A percentile compares a stretch with the other conserved stretches of the same genome.
phyloP scores from a whole-genome alignment of 2,329 filamentous ascomycete species.

The Coleophoma cylindrospora region DNA sequence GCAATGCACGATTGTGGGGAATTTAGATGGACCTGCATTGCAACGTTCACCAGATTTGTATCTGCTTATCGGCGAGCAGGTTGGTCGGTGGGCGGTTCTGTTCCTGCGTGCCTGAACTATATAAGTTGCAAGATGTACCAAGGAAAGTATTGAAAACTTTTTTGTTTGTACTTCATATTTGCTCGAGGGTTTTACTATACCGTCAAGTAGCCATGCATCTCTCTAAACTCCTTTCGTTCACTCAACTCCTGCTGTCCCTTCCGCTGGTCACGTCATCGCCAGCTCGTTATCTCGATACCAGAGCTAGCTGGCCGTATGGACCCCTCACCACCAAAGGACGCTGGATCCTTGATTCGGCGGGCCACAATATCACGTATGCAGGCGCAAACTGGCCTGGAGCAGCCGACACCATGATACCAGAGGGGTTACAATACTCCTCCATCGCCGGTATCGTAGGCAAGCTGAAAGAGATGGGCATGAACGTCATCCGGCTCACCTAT shows the following conservation, averaged over 20 bases:
- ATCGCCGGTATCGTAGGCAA: constrained; percentile 47
- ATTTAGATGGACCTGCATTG: no score
- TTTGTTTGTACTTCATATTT: no score
- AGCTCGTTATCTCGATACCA: not conserved
- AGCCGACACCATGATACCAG: constrained; percentile 58
- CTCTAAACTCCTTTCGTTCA: not conserved
- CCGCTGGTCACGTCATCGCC: not conserved
- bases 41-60: no score
- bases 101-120: no score
- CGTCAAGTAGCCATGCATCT: not conserved
- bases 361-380: constrained; percentile 41
- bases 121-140: no score
- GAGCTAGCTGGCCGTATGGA: not conserved
- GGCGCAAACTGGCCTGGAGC: constrained; percentile 60
- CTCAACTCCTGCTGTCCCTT: not conserved
- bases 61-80: no score
- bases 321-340: constrained; percentile 1
- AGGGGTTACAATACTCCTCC: constrained; percentile 58
- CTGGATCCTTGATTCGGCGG: constrained; percentile 18
- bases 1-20: no score
- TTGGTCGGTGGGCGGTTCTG: no score
- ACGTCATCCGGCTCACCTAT: constrained; percentile 57
- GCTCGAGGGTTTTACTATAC: no score
- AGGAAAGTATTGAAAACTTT: no score
- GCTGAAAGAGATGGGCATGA: constrained; percentile 56